Evolutionary conservation across 2,329 filamentous ascomycete genomes (phyloP), one percentile per base, ranked within the genome.

Genomic region (Hyphodiscus sp.): DNA sequence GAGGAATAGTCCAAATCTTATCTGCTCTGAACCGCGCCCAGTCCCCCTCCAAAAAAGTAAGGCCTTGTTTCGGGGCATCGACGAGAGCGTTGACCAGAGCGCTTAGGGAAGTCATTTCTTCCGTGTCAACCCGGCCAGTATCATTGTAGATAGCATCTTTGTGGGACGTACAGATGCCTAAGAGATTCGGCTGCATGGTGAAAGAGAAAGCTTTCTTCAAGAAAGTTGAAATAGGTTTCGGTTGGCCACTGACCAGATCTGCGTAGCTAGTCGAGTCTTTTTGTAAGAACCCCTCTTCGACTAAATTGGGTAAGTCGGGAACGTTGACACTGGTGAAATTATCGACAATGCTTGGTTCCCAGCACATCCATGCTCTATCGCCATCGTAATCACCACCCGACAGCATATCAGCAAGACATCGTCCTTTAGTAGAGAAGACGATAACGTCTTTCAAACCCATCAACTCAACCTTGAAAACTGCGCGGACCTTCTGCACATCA

Each of bases 361-460:
- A 92, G 62, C 85, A 89, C 0, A 89, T 70, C 86, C 87, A 91
- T 4, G 87, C 81, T n/a, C 73, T 77, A 57, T 94, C 89, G 0
- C 89, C 89, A 59, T 92, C 88, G 57, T 91, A 92, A 63, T 92
- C 89, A 0, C 89, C 89, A 0, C 89, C 89, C 1, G 87, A 89
- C 0, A 92, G 73, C 61, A 85, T 83, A 9, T 82, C 79, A 0
- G 87, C 89, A 0, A 91, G 74, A 0, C 87, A 80, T 0, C 70
- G 71, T 0, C 87, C 87, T 55, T 77, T 79, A 0, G 74, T 75
- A 0, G 88, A 76, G 60, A 97, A 96, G 0, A 96, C 78, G 15
- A 94, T 76, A 1, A 96, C 83, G 61, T 96, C 86, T 56, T 86
- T 86, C 0, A 96, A 69, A 2, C 81, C 79, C 2, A 83, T 79